phyloP scores from a whole-genome alignment of 169 alveolate genomes.

The Cryptosporidium canis region DNA sequence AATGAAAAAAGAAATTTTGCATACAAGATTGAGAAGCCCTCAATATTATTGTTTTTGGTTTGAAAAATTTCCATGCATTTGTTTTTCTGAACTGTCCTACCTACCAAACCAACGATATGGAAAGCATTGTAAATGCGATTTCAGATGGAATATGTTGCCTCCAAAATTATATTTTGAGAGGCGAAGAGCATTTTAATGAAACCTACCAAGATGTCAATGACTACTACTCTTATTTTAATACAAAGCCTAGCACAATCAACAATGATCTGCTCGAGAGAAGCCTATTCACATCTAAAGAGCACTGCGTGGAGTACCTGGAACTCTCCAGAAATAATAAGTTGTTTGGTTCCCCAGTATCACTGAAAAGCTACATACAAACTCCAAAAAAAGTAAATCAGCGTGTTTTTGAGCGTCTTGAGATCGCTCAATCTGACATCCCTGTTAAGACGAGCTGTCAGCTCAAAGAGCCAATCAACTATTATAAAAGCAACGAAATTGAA shows the following conservation, averaged over 20 bases:
- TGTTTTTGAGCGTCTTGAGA: conserved; percentile 41
- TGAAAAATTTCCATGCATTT: not conserved
- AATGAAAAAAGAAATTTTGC: not conserved
- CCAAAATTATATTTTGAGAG: not conserved
- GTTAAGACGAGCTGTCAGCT: not conserved
- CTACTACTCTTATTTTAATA: not conserved
- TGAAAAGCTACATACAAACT: conserved; percentile 2
- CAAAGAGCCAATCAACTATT: not conserved
- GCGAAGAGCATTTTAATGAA: not conserved
- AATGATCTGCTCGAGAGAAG: not conserved
- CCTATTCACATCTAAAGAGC: not conserved
- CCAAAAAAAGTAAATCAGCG: not conserved
- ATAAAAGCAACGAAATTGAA: not conserved
- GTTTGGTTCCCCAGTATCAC: conserved; percentile 38
- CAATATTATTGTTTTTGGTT: not conserved
- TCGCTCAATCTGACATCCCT: not conserved
- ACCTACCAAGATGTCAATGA: conserved; percentile 4
- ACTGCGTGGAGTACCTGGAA: conserved; percentile 9
- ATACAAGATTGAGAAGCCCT: not conserved
- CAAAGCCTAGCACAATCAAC: not conserved
- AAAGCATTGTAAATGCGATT: not conserved
- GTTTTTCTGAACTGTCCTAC: not conserved
- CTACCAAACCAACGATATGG: not conserved
- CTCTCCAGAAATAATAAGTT: conserved; percentile 42
- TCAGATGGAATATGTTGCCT: conserved; percentile 6